Base-by-base conservation (phyloP, 2,329 filamentous ascomycete species). In the Huntiella savannae region DNA sequence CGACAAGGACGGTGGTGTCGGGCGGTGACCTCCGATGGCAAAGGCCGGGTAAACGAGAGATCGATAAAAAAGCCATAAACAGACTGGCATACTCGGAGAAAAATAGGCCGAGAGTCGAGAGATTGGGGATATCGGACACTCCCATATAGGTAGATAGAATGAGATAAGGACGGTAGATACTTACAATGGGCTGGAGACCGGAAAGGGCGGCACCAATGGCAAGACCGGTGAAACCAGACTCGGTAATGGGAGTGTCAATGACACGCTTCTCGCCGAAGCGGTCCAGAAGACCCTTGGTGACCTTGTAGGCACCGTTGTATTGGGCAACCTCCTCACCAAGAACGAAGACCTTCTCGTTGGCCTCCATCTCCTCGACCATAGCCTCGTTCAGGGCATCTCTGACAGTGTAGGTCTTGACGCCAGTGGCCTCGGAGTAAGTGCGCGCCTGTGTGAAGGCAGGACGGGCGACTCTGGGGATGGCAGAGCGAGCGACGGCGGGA, bases 221-320 rank as follows among this genome's bases (percentile, higher is more conserved):
- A 52, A 98, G 73, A 73, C 91, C 91, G 60, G 71, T 73, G 71
- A 98, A 98, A 57, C 91, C 91, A 58, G 82, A 87, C 69, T 98
- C 91, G 51, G 91, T 98, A 67, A 98, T 98, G 60, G 91, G 91
- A 54, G 82, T 94, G 66, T 98, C 91, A 60, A 98, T 98, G 56
- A 98, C 82, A 63, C 91, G 77, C 75, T 88, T 92, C 52, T 94
- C 87, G 57, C 91, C 91, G 63, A 98, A 98, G 58, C 88, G 82
- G 68, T 98, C 91, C 58, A 96, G 66, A 53, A 98, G 77, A 56
- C 91, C 91, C 73, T 94, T 95, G 59, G 91, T 98, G 62, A 98
- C 88, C 71, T 98, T 98, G 78, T 98, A 98, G 61, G 88, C 88
- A 72, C 91, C 91, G 65, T 98, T 98, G 73, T 98, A 98, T 69